Conservation (phyloP, 805 yeast genomes). For the Jamesozyma jinghongensis region DNA sequence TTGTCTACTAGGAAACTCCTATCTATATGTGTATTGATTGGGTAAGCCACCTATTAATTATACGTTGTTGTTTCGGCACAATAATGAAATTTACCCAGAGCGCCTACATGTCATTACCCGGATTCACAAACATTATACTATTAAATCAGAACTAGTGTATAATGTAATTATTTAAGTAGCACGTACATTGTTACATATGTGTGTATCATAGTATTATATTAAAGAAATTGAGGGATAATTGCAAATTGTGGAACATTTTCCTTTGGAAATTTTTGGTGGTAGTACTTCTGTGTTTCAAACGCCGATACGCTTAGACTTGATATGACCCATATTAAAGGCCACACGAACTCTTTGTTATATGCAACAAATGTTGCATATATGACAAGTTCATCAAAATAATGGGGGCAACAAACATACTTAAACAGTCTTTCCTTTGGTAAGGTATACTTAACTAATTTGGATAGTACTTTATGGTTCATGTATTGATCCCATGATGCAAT, state of each 20-base stretch:
- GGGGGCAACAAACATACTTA: conserved; percentile 49
- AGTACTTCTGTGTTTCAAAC: conserved; percentile 41
- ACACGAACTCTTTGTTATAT: conserved; percentile 13
- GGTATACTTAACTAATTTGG: conserved; percentile 45
- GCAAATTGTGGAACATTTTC: conserved; percentile 14
- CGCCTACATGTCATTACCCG: background rate
- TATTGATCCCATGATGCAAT: conserved; percentile 27
- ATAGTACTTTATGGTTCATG: conserved; percentile 40
- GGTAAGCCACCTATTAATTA: too few relatives aligned
- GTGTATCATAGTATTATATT: background rate
- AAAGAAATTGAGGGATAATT: conserved; percentile 14
- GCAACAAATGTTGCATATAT: conserved; percentile 37
- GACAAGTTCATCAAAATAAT: conserved; percentile 56
- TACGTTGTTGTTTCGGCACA: background rate
- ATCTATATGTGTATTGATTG: too few relatives aligned
- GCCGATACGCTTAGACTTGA: conserved; percentile 50
- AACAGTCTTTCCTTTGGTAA: conserved; percentile 47
- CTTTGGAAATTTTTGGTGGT: conserved; percentile 25
- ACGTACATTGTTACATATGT: too few relatives aligned
- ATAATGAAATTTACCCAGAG: background rate
- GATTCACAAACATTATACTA: too few relatives aligned
- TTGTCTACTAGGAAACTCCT: too few relatives aligned
- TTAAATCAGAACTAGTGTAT: too few relatives aligned
- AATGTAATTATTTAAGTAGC: too few relatives aligned
- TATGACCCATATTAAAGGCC: conserved; percentile 27